Evolutionary conservation across 2,329 filamentous ascomycete genomes (phyloP), one percentile per base, ranked within the genome.

Genomic region (Epichloe aotearoae): DNA sequence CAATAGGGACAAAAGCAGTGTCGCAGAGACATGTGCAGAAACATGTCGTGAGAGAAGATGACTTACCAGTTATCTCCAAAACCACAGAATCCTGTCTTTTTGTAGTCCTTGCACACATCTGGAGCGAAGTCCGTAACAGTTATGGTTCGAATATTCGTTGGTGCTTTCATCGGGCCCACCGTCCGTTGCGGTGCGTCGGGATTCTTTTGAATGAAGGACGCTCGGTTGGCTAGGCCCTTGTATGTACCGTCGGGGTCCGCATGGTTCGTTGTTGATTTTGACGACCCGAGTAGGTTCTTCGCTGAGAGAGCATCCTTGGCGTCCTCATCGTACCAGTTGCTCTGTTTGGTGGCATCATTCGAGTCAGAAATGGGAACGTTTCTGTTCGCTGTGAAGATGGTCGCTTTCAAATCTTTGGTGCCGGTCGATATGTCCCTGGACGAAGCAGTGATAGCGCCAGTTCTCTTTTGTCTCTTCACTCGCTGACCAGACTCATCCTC

Each of bases 61-160:
- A 54, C 56, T 15, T 47, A 56, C 56, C 82, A 20, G 70, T 86
- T 56, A 11, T 66, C 64, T 0, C 63, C 62, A 12, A 59, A 67
- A 0, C 64, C 65, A 39, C 64, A 68, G 14, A 56, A 62, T 0
- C 84, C 84, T 0, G 83, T 93, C 60, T 86, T 78, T 58, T 91
- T 91, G 67, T 88, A 93, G 63, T 97, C 93, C 66, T 97, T 97
- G 69, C 93, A 98, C 0, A 95, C 86, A 57, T 97, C 91, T 0
- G 91, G 88, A 0, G 86, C 84, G 63, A 88, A 97, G 63, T 98
- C 93, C 34, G 82, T 95, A 6, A 91, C 78, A 0, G 90, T 97
- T 56, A 95, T 84, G 2, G 86, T 95, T 48, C 93, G 82, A 51
- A 98, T 83, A 61, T 97, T 97, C 1, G 87, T 86, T 0, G 91